Percentiles rank a stretch among this genome's conserved stretches.
These are phyloP conservation scores for Aspergillus carlsbadensis DNA, from an alignment of 495 filamentous ascomycete species.

Conservation along the genomic window DNA sequence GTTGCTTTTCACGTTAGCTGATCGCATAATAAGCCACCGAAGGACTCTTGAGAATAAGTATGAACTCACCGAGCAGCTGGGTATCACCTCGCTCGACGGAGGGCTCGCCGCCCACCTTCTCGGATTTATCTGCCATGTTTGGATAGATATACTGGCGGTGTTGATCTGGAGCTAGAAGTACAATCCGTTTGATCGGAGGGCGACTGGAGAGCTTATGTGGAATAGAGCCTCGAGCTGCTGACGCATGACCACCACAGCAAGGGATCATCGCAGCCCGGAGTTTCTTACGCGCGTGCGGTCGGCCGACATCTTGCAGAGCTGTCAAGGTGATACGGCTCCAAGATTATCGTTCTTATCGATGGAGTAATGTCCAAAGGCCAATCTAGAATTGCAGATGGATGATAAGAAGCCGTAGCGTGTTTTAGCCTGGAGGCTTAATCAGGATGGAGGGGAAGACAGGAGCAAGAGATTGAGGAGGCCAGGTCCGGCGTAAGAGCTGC, in stretches of 20 bases:
- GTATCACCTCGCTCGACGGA: conserved; percentile 25
- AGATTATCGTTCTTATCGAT: conserved; percentile 3
- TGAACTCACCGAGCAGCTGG: conserved; percentile 31
- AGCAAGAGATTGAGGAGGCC: not conserved
- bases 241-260: not conserved
- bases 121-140: conserved; percentile 15
- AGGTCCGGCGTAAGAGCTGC: not conserved
- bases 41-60: not conserved
- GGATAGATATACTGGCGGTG: not conserved
- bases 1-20: conserved; percentile 22
- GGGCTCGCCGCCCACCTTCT: conserved; percentile 8
- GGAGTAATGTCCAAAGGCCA: conserved; percentile 19
- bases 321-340: not conserved
- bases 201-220: not conserved
- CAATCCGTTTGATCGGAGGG: not conserved
- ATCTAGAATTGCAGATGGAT: conserved; percentile 21
- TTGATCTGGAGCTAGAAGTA: not conserved
- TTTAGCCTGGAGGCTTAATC: conserved; percentile 2
- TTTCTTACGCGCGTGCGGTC: too few species aligned
- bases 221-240: not conserved
- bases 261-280: not conserved
- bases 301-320: too few species aligned
- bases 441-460: not conserved
- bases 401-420: conserved; percentile 11
- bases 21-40: not conserved